phyloP scores from a whole-genome alignment of 176 grass and related monocot species.

The Oryza punctata region DNA sequence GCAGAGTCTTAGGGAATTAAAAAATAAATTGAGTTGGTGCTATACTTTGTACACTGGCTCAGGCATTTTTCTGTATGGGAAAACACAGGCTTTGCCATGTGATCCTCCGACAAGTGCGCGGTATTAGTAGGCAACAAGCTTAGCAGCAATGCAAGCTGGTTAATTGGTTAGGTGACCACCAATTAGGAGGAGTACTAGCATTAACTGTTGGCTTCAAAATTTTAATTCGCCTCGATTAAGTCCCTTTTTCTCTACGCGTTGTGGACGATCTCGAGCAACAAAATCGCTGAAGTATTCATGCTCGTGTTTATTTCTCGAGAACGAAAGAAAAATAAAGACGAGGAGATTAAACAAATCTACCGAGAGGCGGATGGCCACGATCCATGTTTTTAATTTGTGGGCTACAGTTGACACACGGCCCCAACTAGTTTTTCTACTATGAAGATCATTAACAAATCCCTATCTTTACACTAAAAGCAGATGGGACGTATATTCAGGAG shows the following conservation, averaged over 20 bases:
- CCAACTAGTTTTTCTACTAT: too few species aligned
- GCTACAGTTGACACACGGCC: neutral
- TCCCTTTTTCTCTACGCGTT: neutral
- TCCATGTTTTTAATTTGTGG: neutral
- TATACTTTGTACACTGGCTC: neutral
- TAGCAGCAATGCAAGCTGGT: neutral
- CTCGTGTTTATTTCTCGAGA: neutral
- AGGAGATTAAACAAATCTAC: neutral
- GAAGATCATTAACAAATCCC: too few species aligned
- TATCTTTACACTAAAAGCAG: too few species aligned
- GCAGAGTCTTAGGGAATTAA: neutral
- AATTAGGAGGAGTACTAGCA: neutral
- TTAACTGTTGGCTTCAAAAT: neutral
- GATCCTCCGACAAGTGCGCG: neutral
- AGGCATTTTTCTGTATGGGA: neutral
- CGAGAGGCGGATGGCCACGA: neutral
- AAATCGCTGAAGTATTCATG: neutral
- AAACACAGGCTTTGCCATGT: neutral
- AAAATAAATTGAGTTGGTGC: neutral
- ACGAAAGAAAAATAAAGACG: neutral
- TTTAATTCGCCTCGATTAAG: neutral
- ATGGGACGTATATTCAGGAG: too few species aligned
- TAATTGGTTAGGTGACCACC: neutral
- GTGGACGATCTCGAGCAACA: neutral
- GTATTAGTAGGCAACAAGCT: neutral